These are phyloP conservation scores for Sesbania bispinosa DNA, from an alignment of 306 rosid genomes.

Conservation along the genomic window DNA sequence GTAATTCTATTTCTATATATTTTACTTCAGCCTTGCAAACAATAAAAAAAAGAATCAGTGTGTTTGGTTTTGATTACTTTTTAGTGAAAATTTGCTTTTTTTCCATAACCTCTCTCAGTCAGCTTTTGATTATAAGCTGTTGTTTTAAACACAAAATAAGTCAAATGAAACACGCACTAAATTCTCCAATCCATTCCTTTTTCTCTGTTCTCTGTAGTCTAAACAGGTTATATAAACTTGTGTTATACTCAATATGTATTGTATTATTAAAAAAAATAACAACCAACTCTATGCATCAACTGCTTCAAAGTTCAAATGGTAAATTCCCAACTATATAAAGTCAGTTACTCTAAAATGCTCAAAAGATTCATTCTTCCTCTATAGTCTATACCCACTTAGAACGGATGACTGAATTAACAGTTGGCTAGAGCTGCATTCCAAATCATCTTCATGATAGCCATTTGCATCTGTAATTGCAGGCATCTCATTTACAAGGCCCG, in stretches of 20 bases:
- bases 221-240: background rate
- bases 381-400: background rate
- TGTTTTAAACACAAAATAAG: background rate
- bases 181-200: background rate
- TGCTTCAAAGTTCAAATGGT: too few species aligned
- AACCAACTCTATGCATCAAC: too few species aligned
- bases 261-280: background rate
- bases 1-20: background rate
- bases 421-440: background rate
- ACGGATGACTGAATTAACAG: background rate
- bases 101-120: background rate
- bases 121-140: background rate
- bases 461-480: background rate
- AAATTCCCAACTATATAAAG: too few species aligned
- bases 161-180: background rate
- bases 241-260: too few species aligned
- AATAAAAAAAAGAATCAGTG: background rate
- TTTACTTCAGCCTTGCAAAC: background rate
- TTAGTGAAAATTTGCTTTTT: background rate
- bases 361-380: background rate
- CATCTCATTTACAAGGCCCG: constrained; percentile 13
- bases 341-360: background rate
- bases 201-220: background rate
- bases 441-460: background rate
- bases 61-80: background rate